These are phyloP conservation scores for Phytophthora tentaculata DNA, from an alignment of 352 stramenopile species.

Conservation along the genomic window DNA sequence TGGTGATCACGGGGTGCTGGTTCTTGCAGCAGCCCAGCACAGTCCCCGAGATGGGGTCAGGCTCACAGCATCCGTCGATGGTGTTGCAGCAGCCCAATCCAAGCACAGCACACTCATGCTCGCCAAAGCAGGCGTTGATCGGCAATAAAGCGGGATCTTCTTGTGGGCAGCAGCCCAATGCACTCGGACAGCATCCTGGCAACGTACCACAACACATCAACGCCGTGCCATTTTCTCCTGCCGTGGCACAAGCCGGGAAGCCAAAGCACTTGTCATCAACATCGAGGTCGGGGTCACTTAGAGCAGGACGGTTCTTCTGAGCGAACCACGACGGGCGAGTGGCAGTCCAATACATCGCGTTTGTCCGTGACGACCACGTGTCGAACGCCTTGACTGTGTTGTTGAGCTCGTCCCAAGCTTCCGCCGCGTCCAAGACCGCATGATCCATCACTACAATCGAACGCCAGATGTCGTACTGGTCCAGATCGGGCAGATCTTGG, in stretches of 20 bases:
- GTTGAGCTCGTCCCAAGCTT: slow-evolving; percentile 71
- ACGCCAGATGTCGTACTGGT: slow-evolving; percentile 69
- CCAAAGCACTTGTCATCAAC: slow-evolving; percentile 71
- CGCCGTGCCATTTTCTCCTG: slow-evolving; percentile 64
- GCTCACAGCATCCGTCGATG: slow-evolving; percentile 73
- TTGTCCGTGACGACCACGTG: slow-evolving; percentile 77
- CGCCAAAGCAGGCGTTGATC: slow-evolving; percentile 65
- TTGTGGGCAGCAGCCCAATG: slow-evolving; percentile 66
- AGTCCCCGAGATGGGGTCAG: slow-evolving; percentile 47
- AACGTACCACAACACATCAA: slow-evolving; percentile 71
- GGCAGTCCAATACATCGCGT: slow-evolving; percentile 78
- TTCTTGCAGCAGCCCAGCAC: slow-evolving; percentile 77
- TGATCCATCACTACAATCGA: slow-evolving; percentile 77
- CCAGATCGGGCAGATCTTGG: slow-evolving; percentile 47
- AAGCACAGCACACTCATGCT: slow-evolving; percentile 64
- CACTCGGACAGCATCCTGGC: slow-evolving; percentile 74
- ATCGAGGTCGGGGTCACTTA: slow-evolving; percentile 41
- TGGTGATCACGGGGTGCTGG: slow-evolving; percentile 40
- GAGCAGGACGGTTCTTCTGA: slow-evolving; percentile 42
- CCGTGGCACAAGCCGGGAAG: slow-evolving; percentile 55
- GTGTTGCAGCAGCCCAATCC: slow-evolving; percentile 73
- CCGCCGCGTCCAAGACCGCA: slow-evolving; percentile 62
- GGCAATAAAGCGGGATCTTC: slow-evolving; percentile 48
- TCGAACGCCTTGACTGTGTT: slow-evolving; percentile 60
- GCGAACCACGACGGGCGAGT: slow-evolving; percentile 75